Evolutionary conservation across 495 filamentous ascomycete species (phyloP).

Genomic region (Amphirosellinia nigrospora): DNA sequence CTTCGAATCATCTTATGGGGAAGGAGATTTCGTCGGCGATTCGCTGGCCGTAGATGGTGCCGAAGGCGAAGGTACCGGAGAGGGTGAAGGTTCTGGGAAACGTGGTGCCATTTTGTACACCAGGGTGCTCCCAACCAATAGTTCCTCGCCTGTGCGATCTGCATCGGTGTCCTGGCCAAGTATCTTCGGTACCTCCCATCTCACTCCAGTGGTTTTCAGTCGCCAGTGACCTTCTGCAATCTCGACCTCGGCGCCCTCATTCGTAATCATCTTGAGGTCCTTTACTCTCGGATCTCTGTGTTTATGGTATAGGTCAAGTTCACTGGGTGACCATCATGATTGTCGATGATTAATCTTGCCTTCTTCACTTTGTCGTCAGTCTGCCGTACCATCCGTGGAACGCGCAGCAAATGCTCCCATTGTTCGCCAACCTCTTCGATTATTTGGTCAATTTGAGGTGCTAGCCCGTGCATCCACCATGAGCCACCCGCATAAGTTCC

Average conservation of each 20-base stretch:
- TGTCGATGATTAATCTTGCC: constrained; percentile 44
- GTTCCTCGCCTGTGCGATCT: neutral
- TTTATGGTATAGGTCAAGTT: constrained; percentile 29
- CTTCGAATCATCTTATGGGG: neutral
- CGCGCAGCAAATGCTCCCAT: constrained; percentile 43
- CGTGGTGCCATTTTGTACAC: neutral
- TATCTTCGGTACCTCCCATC: neutral
- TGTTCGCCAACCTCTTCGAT: constrained; percentile 39
- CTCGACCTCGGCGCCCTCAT: constrained; percentile 30
- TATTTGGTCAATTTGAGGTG: constrained; percentile 50
- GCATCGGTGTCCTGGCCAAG: neutral
- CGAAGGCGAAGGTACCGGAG: neutral
- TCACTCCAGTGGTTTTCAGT: neutral
- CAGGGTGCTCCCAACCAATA: constrained; percentile 3
- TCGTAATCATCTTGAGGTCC: constrained; percentile 30
- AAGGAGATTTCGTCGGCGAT: constrained; percentile 6
- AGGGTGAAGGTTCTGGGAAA: neutral
- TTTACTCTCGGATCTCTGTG: constrained; percentile 30
- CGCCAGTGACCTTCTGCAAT: constrained; percentile 29
- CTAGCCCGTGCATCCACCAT: constrained; percentile 56
- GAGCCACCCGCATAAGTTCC: constrained; percentile 40
- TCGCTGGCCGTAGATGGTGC: neutral
- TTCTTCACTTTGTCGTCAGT: constrained; percentile 32
- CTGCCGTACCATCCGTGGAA: constrained; percentile 42
- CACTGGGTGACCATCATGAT: constrained; percentile 42